These are phyloP conservation scores for Pythium coloratum DNA, from an alignment of 352 stramenopile genomes.

Conservation along the genomic window DNA sequence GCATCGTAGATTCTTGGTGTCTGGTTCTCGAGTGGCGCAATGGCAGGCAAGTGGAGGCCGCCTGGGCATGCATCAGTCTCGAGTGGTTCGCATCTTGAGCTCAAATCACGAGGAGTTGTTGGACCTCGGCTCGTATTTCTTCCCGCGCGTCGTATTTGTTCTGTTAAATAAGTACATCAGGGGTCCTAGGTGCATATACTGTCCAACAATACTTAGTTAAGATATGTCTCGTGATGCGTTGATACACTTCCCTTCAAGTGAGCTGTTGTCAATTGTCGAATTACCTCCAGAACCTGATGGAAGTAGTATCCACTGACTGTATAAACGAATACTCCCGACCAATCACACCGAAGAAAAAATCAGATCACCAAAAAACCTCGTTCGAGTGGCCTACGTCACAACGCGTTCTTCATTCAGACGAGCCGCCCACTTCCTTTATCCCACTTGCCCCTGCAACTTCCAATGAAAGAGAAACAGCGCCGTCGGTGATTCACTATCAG, in stretches of 20 bases:
- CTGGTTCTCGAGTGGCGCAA: not conserved
- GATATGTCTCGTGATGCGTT: not conserved
- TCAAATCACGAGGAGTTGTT: not conserved
- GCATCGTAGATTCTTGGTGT: not conserved
- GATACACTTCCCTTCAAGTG: not conserved
- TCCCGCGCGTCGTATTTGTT: not conserved
- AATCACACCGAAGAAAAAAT: not conserved
- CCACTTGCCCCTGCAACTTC: not conserved
- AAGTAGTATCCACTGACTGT: not conserved
- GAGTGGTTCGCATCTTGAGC: not conserved
- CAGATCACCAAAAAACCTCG: slow-evolving; percentile 1
- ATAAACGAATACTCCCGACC: not conserved
- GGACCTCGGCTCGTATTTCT: not conserved
- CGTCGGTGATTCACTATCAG: not conserved
- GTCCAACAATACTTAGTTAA: not conserved
- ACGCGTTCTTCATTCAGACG: not conserved
- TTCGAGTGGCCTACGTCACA: not conserved
- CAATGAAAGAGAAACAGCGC: not conserved
- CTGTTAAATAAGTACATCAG: too few relatives aligned
- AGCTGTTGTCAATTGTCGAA: slow-evolving; percentile 2
- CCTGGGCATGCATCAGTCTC: not conserved
- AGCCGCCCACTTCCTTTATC: not conserved
- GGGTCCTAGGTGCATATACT: too few relatives aligned
- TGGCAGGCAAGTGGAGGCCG: too few relatives aligned
- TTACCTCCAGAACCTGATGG: not conserved